phyloP scores from a whole-genome alignment of 73 alveolate genomes.

The Breviolum minutum region DNA sequence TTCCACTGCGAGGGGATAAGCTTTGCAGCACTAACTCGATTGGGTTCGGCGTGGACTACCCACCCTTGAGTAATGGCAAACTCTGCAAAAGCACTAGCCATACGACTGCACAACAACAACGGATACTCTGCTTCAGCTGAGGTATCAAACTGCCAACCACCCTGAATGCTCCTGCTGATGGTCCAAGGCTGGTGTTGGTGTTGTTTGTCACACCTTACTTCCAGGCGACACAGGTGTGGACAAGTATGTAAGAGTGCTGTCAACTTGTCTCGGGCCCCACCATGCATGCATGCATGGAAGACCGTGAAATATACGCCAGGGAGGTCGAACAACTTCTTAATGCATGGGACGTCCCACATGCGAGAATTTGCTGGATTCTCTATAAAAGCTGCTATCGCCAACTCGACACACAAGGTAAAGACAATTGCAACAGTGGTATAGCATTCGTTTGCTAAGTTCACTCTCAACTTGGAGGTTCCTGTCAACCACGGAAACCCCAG shows the following conservation, averaged over 20 bases:
- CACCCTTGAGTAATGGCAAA: background rate
- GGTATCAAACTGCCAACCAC: background rate
- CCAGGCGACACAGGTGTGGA: background rate
- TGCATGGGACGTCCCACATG: background rate
- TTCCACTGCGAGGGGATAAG: background rate
- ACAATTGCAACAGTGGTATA: background rate
- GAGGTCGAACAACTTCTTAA: background rate
- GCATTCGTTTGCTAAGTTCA: background rate
- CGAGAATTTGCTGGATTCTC: background rate
- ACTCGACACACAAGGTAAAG: background rate
- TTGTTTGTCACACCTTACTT: background rate
- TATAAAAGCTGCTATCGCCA: background rate
- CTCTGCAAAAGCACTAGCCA: background rate
- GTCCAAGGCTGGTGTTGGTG: background rate
- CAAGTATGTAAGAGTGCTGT: background rate
- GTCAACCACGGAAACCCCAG: background rate
- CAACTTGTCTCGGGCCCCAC: constrained; percentile 18
- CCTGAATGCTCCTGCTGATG: background rate
- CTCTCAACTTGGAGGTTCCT: background rate
- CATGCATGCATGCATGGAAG: constrained; percentile 25
- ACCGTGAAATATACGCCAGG: background rate
- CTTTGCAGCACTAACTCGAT: background rate
- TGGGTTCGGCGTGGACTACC: background rate
- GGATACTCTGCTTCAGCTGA: background rate
- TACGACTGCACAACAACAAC: background rate